Evolutionary conservation across 257 asterid genomes (phyloP), one percentile per base, ranked within the genome.

Genomic region (Cinchona pubescens): DNA sequence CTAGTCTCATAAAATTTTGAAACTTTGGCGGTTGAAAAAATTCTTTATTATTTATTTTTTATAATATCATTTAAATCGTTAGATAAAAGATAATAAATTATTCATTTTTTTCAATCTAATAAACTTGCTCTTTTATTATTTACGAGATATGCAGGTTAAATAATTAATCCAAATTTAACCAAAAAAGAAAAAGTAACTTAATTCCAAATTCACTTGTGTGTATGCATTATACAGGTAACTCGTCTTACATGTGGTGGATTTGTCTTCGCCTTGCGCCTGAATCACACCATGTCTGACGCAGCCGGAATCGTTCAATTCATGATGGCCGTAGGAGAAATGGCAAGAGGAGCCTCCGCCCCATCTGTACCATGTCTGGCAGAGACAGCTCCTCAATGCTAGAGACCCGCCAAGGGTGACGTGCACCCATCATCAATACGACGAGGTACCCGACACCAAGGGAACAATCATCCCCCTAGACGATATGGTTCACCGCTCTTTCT

Each of bases 201-300:
- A n/a, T n/a, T n/a, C n/a, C n/a, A n/a, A n/a, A n/a, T n/a, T n/a
- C n/a, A n/a, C n/a, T n/a, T n/a, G n/a, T n/a, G n/a, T n/a, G n/a
- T n/a, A n/a, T n/a, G n/a, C n/a, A n/a, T n/a, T n/a, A 23, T 25
- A 8, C 66, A 89, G 96, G 96, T 91, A 55, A 91, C 97, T 2
- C 96, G 92, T 27, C 82, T 91, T 2, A 82, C 7, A 42, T 91
- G 97, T 55, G 96, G 92, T 9, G 91, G 96, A 14, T 90, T 88
- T 59, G 82, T 90, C 32, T 81, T 92, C 0, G 90, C 90, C 3
- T 63, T 88, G 42, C 90, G 91, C 38, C 85, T 85, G 25, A 88
- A 90, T 46, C 97, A 92, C 88, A 81, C 95, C 0, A 83, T 90
- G 84, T 25, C 89, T 45, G 97, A 92, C 38, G 96, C 85, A 7